Evolutionary conservation across 768 basidiomycete genomes (phyloP).

Genomic region (Amanita thiersii): DNA sequence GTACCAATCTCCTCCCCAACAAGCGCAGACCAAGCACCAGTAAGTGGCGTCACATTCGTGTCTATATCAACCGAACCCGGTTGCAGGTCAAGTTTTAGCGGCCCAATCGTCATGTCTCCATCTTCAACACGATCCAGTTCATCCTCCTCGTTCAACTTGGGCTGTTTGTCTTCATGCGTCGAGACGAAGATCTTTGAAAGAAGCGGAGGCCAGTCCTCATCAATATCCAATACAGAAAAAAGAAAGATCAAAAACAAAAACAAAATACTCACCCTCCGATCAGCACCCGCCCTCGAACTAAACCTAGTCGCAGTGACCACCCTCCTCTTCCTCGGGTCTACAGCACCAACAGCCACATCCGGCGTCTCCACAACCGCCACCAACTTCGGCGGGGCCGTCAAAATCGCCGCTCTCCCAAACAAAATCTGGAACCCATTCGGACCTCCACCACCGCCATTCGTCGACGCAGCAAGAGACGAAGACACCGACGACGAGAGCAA

Average conservation of each 20-base stretch:
- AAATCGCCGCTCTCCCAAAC: constrained; percentile 63
- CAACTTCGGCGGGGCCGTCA: constrained; percentile 79
- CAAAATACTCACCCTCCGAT: constrained; percentile 55
- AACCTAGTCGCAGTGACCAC: constrained; percentile 87
- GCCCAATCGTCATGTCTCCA: constrained; percentile 19
- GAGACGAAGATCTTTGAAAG: constrained; percentile 75
- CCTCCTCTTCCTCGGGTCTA: constrained; percentile 75
- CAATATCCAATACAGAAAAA: constrained; percentile 2
- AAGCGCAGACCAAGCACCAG: constrained; percentile 71
- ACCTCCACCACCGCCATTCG: constrained; percentile 19
- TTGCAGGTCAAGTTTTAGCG: constrained; percentile 17
- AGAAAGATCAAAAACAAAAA: constrained; percentile 10
- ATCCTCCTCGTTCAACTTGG: constrained; percentile 14
- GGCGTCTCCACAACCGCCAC: constrained; percentile 81
- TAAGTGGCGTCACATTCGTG: constrained; percentile 54
- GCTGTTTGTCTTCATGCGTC: constrained; percentile 60
- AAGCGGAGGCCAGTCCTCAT: not conserved
- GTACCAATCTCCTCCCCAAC: too few species aligned
- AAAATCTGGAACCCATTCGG: constrained; percentile 30
- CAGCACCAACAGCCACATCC: constrained; percentile 83
- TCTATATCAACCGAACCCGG: constrained; percentile 50
- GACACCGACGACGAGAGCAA: too few species aligned
- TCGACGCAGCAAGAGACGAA: too few species aligned
- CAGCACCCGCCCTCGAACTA: constrained; percentile 74
- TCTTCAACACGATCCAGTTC: constrained; percentile 18